These are phyloP conservation scores for Xylaria venustula DNA, from an alignment of 495 filamentous ascomycete genomes.

Conservation along the genomic window DNA sequence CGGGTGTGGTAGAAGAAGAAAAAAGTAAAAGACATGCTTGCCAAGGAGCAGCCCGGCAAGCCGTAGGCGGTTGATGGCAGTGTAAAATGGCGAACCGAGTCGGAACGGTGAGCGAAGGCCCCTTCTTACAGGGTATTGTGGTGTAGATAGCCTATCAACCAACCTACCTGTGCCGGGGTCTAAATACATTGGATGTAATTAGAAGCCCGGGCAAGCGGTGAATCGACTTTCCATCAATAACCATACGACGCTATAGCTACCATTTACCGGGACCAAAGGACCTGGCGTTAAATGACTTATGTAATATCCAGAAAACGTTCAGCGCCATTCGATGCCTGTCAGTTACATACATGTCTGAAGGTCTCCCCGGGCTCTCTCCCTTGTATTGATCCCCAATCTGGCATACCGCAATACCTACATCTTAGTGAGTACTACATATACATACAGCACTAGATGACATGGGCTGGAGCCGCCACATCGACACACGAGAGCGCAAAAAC, in stretches of 20 bases:
- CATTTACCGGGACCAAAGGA: not conserved
- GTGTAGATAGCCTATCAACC: slow-evolving; percentile 5
- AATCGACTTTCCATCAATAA: not conserved
- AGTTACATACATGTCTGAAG: not conserved
- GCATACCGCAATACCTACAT: no score
- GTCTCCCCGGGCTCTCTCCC: no score
- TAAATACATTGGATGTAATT: no score
- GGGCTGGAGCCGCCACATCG: not conserved
- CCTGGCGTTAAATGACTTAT: not conserved
- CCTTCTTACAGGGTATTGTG: no score
- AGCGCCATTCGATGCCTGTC: not conserved
- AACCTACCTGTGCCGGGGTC: slow-evolving; percentile 2
- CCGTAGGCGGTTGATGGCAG: not conserved
- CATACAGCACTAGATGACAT: not conserved
- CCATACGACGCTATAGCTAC: slow-evolving; percentile 10
- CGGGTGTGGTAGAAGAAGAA: no score
- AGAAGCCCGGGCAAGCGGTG: slow-evolving; percentile 3
- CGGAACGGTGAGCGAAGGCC: not conserved
- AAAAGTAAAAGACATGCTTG: no score
- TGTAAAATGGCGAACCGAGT: not conserved
- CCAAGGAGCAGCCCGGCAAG: not conserved
- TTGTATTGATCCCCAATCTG: no score
- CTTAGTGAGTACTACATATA: not conserved
- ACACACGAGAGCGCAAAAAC: not conserved
- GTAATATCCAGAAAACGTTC: not conserved